Evolutionary conservation across 179 eudicot species (phyloP).

Genomic region (Pouteria campechiana): DNA sequence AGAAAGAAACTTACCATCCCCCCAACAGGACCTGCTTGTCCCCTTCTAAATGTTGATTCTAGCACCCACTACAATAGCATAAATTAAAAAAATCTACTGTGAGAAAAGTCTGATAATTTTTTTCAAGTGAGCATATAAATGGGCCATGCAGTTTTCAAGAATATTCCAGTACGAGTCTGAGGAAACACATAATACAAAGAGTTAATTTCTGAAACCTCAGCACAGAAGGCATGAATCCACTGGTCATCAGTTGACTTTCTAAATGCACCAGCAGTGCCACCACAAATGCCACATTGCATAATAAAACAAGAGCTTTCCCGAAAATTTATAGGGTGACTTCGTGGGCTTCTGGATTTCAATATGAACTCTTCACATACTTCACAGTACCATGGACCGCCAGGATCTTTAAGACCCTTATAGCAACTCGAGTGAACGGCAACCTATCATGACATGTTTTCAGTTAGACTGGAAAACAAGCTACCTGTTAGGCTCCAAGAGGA

Average conservation of each 20-base stretch:
- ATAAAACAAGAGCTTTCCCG: constrained; percentile 35
- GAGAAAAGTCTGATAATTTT: no score
- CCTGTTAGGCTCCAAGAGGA: neutral
- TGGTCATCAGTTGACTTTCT: constrained; percentile 77
- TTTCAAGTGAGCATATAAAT: no score
- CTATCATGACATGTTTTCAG: constrained; percentile 25
- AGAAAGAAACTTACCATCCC: constrained; percentile 54
- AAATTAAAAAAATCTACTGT: neutral
- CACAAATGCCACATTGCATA: constrained; percentile 82
- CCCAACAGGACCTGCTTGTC: constrained; percentile 60
- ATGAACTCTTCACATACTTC: constrained; percentile 79
- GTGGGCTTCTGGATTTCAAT: constrained; percentile 35
- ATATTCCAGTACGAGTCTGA: no score
- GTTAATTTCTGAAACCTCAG: constrained; percentile 65
- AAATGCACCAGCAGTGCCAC: constrained; percentile 76
- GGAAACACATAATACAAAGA: no score
- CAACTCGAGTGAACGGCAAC: constrained; percentile 91
- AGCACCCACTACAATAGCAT: constrained; percentile 70
- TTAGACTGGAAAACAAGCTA: constrained; percentile 3
- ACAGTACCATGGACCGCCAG: constrained; percentile 90
- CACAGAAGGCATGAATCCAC: constrained; percentile 97
- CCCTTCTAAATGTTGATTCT: constrained; percentile 79
- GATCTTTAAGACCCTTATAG: constrained; percentile 67
- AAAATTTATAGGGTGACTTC: constrained; percentile 21
- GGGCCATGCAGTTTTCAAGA: no score